Evolutionary conservation across 1,284 basidiomycete genomes (phyloP).

Genomic region (Peniophora sp.): DNA sequence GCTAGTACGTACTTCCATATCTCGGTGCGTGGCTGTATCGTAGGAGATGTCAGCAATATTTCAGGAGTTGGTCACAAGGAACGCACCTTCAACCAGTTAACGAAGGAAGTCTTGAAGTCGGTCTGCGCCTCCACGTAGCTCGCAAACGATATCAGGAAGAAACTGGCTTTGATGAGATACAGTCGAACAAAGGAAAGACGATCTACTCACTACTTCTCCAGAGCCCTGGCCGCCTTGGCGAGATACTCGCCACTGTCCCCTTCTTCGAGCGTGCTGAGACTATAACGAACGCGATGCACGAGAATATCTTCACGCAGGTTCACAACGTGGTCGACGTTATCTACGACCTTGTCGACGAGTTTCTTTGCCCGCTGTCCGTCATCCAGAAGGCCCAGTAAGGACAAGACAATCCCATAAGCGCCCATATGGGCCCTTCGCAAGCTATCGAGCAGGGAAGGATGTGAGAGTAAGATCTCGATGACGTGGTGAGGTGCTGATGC

Average conservation of each 20-base stretch:
- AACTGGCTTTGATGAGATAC: constrained; percentile 35
- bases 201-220: constrained; percentile 71
- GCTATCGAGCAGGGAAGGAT: constrained; percentile 77
- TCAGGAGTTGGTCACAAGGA: background rate
- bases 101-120: constrained; percentile 68
- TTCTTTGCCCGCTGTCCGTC: constrained; percentile 76
- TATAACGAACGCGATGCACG: constrained; percentile 76
- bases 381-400: constrained; percentile 84
- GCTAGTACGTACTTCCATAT: constrained; percentile 77
- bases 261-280: constrained; percentile 65
- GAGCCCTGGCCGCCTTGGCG: constrained; percentile 56
- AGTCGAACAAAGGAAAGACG: background rate
- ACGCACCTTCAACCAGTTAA: constrained; percentile 77
- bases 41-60: background rate
- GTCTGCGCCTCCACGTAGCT: constrained; percentile 78
- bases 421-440: constrained; percentile 84
- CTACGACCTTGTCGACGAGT: constrained; percentile 83
- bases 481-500: constrained; percentile 6
- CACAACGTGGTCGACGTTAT: constrained; percentile 81
- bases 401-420: constrained; percentile 85
- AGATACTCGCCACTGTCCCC: constrained; percentile 46
- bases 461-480: constrained; percentile 75
- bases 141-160: constrained; percentile 93
- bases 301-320: constrained; percentile 89
- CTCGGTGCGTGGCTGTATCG: constrained; percentile 66